Base-by-base conservation (phyloP, 495 filamentous ascomycete genomes). In the Neurospora africana region DNA sequence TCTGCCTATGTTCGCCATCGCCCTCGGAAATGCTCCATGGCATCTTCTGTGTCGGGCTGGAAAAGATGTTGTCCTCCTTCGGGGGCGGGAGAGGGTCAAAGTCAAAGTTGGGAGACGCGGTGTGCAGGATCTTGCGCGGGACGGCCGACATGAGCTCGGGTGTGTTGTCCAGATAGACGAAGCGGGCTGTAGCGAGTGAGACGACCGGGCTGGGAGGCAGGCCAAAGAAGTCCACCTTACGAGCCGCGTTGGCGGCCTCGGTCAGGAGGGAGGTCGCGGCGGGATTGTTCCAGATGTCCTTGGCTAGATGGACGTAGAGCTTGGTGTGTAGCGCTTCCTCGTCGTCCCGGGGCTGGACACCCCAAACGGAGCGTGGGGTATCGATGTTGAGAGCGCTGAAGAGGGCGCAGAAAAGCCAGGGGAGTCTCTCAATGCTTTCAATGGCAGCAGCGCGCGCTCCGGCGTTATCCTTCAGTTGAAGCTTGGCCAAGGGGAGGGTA, bases 201-300 rank as follows among this genome's bases (percentile, higher is more conserved):
- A 78, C 70, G 30, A 73, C 70, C 5, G 76, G 73, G 37, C 70
- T 65, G 5, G 61, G 33, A 11, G 88, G 87, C 58, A 92, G 89
- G 36, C 84, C 80, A 11, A 81, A 78, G 37, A 76, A 43, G 8
- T 83, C 74, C 5, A 78, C 72, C 37, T 79, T 82, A 41, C 78
- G 82, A 6, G 87, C 88, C 36, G 89, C 84, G 7, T 78, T 74
- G 37, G 90, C 92, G 21, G 92, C 87, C 74, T 94, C 90, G 35
- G 91, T 85, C 2, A 99, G 85, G 5, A 98, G 81, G 36, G 87
- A 82, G 1, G 87, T 87, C 10, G 89, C 87, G 75, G 92, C 89
- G 1, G 94, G 87, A 2, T 91, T 93, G 73, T 92, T 93, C 96
- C 96, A 99, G 19, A 98, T 84, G 76, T 97, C 93, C 77, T 94